Evolutionary conservation across 305 asterid species (phyloP).

Genomic region (Nicotiana rustica): DNA sequence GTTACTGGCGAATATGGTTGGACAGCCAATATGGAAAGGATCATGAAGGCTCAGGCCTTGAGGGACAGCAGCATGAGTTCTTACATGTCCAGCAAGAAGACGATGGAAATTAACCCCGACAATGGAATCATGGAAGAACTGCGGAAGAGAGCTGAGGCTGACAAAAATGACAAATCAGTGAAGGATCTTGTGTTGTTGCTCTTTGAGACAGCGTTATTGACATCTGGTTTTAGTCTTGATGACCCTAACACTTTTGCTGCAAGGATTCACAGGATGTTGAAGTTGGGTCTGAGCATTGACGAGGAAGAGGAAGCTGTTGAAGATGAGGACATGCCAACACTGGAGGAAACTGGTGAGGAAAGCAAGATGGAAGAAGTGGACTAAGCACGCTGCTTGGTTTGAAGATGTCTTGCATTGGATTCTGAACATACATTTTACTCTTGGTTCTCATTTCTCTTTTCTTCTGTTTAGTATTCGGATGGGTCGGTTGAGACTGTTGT

Average conservation of each 20-base stretch:
- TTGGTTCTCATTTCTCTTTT: neutral
- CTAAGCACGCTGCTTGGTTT: constrained; percentile 32
- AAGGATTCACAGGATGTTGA: constrained; percentile 64
- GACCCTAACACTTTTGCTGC: constrained; percentile 63
- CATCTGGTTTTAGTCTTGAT: constrained; percentile 68
- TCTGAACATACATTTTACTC: neutral
- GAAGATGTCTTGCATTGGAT: neutral
- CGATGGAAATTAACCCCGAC: constrained; percentile 69
- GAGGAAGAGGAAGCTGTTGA: constrained; percentile 52
- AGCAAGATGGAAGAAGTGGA: constrained; percentile 76
- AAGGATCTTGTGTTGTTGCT: constrained; percentile 62
- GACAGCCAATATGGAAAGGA: constrained; percentile 70
- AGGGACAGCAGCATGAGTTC: constrained; percentile 63
- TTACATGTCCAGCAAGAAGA: constrained; percentile 71
- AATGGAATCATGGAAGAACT: constrained; percentile 71
- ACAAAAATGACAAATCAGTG: constrained; percentile 62
- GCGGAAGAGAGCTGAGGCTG: constrained; percentile 63
- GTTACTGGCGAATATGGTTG: constrained; percentile 67
- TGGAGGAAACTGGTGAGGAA: constrained; percentile 60
- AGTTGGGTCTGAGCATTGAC: constrained; percentile 62
- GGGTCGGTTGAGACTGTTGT: neutral
- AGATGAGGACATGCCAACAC: constrained; percentile 54
- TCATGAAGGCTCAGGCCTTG: constrained; percentile 66
- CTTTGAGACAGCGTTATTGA: constrained; percentile 59
- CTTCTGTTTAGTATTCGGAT: neutral